A percentile compares a stretch with the other conserved stretches of the same genome.
Conservation (phyloP, 768 basidiomycete species). For the Boletus reticulatus region DNA sequence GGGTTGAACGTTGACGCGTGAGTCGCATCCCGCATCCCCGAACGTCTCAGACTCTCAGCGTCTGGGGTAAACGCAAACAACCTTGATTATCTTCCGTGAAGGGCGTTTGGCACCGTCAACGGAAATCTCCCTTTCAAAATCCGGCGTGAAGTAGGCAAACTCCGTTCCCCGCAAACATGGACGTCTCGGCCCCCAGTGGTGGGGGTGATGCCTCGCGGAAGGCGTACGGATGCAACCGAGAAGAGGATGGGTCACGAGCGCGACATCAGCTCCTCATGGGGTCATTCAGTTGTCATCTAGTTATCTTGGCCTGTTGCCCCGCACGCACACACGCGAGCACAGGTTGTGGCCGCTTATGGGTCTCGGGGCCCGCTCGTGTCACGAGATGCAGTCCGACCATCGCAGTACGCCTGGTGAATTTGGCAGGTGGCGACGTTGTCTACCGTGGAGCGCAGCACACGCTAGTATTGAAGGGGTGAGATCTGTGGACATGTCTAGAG, state of each 20-base stretch:
- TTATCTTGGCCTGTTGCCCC: neutral
- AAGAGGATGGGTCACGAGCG: too few relatives aligned
- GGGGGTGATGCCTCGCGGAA: too few relatives aligned
- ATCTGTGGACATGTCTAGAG: too few relatives aligned
- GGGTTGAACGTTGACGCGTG: neutral
- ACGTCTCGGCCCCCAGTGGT: neutral
- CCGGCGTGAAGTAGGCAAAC: neutral
- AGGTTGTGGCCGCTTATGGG: too few relatives aligned
- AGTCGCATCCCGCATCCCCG: neutral
- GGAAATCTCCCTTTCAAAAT: neutral
- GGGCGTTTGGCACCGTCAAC: neutral
- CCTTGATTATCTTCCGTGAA: slow-evolving; percentile 2
- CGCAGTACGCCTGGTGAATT: neutral
- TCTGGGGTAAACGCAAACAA: slow-evolving; percentile 3
- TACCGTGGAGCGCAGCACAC: neutral
- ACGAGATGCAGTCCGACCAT: neutral
- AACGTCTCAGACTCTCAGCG: neutral
- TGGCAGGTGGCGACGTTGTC: neutral
- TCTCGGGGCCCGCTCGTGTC: neutral
- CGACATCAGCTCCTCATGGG: neutral
- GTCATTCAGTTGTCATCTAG: neutral
- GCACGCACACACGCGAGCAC: neutral
- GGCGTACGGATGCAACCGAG: too few relatives aligned
- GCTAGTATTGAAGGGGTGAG: too few relatives aligned
- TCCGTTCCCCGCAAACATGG: neutral